Evolutionary conservation across 495 filamentous ascomycete genomes (phyloP).

Genomic region (Tetracladium setigerum): DNA sequence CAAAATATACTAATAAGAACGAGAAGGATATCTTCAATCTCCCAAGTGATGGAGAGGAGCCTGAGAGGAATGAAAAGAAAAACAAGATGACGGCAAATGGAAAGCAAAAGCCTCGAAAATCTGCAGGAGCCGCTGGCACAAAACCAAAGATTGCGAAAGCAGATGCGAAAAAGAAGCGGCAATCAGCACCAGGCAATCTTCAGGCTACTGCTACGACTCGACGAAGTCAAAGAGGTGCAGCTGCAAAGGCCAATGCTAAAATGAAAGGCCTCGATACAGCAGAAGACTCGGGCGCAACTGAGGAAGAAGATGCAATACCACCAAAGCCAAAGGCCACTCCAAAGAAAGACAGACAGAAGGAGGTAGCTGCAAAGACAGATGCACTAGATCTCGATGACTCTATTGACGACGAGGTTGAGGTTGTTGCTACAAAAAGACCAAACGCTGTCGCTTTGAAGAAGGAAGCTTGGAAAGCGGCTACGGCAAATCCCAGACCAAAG

Average conservation of each 20-base stretch:
- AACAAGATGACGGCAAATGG: neutral
- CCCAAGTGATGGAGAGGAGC: neutral
- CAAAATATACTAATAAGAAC: neutral
- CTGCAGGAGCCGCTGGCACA: too few species aligned
- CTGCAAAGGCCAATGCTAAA: slow-evolving; percentile 18
- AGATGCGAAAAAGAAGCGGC: neutral
- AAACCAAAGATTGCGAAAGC: neutral
- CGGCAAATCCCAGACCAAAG: too few species aligned
- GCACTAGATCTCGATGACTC: too few species aligned
- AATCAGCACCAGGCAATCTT: slow-evolving; percentile 6
- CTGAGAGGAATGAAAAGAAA: neutral
- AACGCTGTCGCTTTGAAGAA: too few species aligned
- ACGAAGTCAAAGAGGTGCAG: slow-evolving; percentile 14
- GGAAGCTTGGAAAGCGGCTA: too few species aligned
- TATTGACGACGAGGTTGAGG: too few species aligned
- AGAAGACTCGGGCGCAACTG: too few species aligned
- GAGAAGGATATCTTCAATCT: neutral
- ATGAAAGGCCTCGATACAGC: slow-evolving; percentile 5
- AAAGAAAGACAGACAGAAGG: too few species aligned
- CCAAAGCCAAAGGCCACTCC: too few species aligned
- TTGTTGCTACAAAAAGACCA: too few species aligned
- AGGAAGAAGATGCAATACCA: too few species aligned
- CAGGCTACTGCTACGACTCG: neutral
- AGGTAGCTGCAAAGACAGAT: too few species aligned
- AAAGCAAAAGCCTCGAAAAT: neutral